Conservation (phyloP, 345 rosid genomes). For the Brassica nigra region DNA sequence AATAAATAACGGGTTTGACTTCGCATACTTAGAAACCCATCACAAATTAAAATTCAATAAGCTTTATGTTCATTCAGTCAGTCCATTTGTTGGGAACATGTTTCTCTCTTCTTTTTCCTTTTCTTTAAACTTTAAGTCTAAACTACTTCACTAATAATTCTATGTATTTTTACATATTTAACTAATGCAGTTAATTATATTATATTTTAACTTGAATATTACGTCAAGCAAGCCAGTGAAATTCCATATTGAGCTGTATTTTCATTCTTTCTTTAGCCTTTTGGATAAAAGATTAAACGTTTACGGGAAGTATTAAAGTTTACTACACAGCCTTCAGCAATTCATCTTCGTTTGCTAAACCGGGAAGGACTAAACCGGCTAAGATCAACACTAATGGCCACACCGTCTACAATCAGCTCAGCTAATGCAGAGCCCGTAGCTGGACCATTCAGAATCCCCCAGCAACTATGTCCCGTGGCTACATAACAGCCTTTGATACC, state of each 20-base stretch:
- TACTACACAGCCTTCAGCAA: neutral
- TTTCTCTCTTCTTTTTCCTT: too few relatives aligned
- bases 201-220: neutral
- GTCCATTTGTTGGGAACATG: too few relatives aligned
- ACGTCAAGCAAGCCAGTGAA: neutral
- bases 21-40: too few relatives aligned
- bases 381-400: constrained; percentile 64
- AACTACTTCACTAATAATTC: too few relatives aligned
- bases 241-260: neutral
- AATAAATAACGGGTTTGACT: too few relatives aligned
- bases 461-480: constrained; percentile 84
- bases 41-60: too few relatives aligned
- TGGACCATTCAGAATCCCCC: constrained; percentile 94
- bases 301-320: neutral
- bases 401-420: constrained; percentile 71
- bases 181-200: neutral
- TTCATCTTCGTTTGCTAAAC: constrained; percentile 41
- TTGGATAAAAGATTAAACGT: neutral
- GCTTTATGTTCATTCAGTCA: too few relatives aligned
- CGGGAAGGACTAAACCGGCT: constrained; percentile 72
- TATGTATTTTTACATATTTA: neutral
- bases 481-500: constrained; percentile 71
- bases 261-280: neutral
- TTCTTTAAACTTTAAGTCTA: too few relatives aligned
- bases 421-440: constrained; percentile 91